Evolutionary conservation across 495 filamentous ascomycete species (phyloP).

Genomic region (Penicillium pulvis): DNA sequence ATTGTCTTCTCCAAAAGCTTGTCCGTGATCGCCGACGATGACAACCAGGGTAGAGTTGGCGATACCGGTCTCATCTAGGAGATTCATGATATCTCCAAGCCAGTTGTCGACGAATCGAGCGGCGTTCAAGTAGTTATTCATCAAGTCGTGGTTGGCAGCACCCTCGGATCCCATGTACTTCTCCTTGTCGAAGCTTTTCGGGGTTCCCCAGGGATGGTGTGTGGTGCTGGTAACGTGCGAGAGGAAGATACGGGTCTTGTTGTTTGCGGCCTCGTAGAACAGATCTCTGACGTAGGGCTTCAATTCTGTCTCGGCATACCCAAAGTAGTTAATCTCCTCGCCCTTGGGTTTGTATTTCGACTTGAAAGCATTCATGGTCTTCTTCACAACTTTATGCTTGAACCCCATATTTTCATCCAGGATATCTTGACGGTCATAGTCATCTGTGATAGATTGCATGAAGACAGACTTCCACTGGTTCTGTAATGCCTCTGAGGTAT

Average conservation of each 20-base stretch:
- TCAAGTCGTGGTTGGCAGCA: conserved; percentile 28
- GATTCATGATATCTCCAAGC: conserved; percentile 45
- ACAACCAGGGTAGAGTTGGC: conserved; percentile 52
- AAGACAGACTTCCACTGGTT: conserved; percentile 47
- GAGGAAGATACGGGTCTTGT: conserved; percentile 47
- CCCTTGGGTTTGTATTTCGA: conserved; percentile 36
- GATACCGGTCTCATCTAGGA: conserved; percentile 51
- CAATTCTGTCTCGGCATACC: conserved; percentile 45
- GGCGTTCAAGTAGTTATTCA: conserved; percentile 48
- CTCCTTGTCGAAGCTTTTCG: conserved; percentile 33
- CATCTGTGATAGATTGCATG: conserved; percentile 50
- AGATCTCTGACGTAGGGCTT: conserved; percentile 46
- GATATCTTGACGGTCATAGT: conserved; percentile 44
- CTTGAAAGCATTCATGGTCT: conserved; percentile 24
- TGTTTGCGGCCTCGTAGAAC: conserved; percentile 41
- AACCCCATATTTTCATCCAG: conserved; percentile 46
- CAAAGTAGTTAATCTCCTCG: conserved; percentile 49
- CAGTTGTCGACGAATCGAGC: conserved; percentile 48
- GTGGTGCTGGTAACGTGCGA: conserved; percentile 51
- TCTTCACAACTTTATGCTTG: conserved; percentile 35
- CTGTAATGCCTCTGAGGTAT: conserved; percentile 17
- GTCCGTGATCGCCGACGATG: conserved; percentile 50
- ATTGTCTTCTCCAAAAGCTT: conserved; percentile 43
- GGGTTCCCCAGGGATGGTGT: conserved; percentile 47
- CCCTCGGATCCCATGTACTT: conserved; percentile 37